A percentile compares a stretch with the other conserved stretches of the same genome.
phyloP scores from a whole-genome alignment of 495 filamentous ascomycete species.

The Podospora appendiculata region DNA sequence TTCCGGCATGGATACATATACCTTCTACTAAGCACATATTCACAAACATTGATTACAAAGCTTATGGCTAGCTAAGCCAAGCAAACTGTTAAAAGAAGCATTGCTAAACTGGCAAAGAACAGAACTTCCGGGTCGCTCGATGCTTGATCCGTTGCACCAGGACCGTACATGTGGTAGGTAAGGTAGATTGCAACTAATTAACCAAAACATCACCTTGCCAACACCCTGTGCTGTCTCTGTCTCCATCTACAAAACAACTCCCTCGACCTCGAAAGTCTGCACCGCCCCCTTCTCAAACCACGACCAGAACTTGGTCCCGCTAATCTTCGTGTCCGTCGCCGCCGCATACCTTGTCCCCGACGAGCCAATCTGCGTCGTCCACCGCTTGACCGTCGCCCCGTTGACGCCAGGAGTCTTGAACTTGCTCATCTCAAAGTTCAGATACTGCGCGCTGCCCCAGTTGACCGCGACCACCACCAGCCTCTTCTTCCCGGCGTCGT shows the following conservation, averaged over 20 bases:
- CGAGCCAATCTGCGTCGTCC: conserved; percentile 25
- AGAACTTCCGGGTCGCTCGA: no score
- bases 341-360: conserved; percentile 23
- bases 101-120: no score
- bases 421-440: conserved; percentile 27
- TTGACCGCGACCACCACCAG: conserved; percentile 31
- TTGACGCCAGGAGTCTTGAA: conserved; percentile 17
- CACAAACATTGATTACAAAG: no score
- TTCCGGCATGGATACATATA: no score
- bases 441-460: conserved; percentile 25
- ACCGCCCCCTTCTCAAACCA: conserved; percentile 18
- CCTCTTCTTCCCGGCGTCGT: conserved; percentile 20
- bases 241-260: conserved; percentile 5
- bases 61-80: no score
- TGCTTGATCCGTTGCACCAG: no score
- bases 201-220: no score
- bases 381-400: conserved; percentile 23
- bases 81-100: no score
- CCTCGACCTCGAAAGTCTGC: conserved; percentile 23
- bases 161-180: no score
- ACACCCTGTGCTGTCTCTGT: no score
- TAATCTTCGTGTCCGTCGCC: conserved; percentile 18
- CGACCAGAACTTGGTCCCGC: conserved; percentile 22
- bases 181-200: no score
- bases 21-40: no score